Evolutionary conservation across 768 basidiomycete species (phyloP), one percentile per base, ranked within the genome.

Genomic region (Crassisporium funariophilum): DNA sequence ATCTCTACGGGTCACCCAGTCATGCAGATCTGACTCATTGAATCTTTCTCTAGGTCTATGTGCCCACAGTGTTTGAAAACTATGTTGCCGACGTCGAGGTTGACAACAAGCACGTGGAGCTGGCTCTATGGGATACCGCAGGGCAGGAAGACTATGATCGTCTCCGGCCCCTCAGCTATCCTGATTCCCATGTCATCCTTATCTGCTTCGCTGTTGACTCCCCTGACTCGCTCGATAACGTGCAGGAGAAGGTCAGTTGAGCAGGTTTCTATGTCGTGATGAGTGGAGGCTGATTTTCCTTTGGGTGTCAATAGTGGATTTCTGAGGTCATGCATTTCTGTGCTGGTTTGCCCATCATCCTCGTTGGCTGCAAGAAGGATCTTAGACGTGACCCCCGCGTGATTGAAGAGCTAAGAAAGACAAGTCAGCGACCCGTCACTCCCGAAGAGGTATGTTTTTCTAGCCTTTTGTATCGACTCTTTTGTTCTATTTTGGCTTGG

Each of bases 111-210:
- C 91, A 95, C 65, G 95, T 98, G 59, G 97, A 99, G 72, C 79
- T 99, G 61, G 95, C 97, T 21, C 75, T 99, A 60, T 98, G 97
- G 97, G 97, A 98, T 95, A 98, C 97, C 42, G 95, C 97, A 24
- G 97, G 97, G 44, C 95, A 98, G 70, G 95, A 98, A 73, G 97
- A 98, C 69, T 98, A 98, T 70, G 97, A 98, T 71, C 91, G 95
- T 60, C 91, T 99, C 57, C 83, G 97, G 52, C 97, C 97, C 50
- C 83, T 99, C 65, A 91, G 88, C 60, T 99, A 99, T 74, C 95
- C 95, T 46, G 95, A 98, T 74, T 95, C 93, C n/a, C 95, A 99
- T 67, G 95, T 99, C 70, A 98, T 99, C 75, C 83, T 98, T 58
- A 97, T 99, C 72, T 98, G 95, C 70, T 99, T 97, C 69, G 94